Evolutionary conservation across 208 protist species (phyloP).

Genomic region (Acanthamoeba culbertsoni): DNA sequence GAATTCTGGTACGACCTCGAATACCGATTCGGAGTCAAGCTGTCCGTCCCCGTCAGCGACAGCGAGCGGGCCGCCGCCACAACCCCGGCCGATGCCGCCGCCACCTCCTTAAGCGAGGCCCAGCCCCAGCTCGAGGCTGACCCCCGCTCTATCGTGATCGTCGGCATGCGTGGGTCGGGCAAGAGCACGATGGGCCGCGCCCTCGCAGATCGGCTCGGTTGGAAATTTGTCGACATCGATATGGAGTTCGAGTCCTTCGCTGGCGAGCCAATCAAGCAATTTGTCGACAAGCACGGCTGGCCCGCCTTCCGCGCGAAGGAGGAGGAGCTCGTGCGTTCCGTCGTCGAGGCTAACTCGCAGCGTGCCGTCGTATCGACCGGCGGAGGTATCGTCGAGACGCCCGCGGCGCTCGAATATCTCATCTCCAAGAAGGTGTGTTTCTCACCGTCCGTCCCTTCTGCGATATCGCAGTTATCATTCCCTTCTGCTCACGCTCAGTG

Average conservation of each 20-base stretch:
- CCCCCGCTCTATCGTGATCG: slow-evolving; percentile 64
- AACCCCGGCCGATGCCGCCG: neutral
- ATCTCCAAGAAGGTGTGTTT: neutral
- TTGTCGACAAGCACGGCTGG: slow-evolving; percentile 75
- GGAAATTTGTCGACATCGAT: slow-evolving; percentile 82
- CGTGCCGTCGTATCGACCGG: slow-evolving; percentile 74
- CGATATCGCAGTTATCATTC: neutral
- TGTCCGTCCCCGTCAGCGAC: neutral
- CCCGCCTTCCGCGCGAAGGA: slow-evolving; percentile 75
- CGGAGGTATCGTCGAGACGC: slow-evolving; percentile 82
- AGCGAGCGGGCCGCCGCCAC: neutral
- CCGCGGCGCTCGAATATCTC: slow-evolving; percentile 53
- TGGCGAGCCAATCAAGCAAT: slow-evolving; percentile 57
- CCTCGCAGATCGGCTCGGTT: slow-evolving; percentile 59
- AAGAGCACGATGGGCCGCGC: slow-evolving; percentile 78
- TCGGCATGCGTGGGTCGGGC: slow-evolving; percentile 81
- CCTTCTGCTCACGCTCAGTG: no score
- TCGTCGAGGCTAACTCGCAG: slow-evolving; percentile 21
- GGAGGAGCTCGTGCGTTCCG: slow-evolving; percentile 57
- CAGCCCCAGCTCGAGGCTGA: neutral
- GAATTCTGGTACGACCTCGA: slow-evolving; percentile 82
- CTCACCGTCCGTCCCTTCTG: neutral
- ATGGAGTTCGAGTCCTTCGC: slow-evolving; percentile 63
- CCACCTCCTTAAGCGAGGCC: neutral
- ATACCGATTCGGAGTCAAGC: neutral